phyloP scores from a whole-genome alignment of 495 filamentous ascomycete species.

The Podospora pseudocomata region DNA sequence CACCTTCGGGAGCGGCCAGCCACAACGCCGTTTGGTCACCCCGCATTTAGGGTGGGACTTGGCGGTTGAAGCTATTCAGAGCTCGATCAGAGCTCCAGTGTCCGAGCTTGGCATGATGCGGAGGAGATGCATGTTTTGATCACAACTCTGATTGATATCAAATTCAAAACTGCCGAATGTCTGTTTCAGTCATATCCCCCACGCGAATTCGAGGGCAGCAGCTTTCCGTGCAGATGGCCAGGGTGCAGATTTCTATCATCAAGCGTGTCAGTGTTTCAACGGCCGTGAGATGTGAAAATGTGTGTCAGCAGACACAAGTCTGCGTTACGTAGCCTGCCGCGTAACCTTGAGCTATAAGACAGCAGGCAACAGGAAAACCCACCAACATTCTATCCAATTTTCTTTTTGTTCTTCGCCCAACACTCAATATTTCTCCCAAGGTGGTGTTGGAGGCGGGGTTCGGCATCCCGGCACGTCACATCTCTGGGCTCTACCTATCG shows the following conservation, averaged over 20 bases:
- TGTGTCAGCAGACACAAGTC: neutral
- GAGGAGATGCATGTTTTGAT: neutral
- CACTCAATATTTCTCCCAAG: neutral
- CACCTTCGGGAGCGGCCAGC: neutral
- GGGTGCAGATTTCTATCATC: neutral
- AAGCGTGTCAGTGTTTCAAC: neutral
- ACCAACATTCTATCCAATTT: neutral
- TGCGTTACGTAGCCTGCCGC: conserved; percentile 3
- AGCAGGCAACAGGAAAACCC: neutral
- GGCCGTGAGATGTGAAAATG: neutral
- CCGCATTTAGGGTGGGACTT: neutral
- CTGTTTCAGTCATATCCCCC: neutral
- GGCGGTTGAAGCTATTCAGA: conserved; percentile 5
- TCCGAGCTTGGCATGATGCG: neutral
- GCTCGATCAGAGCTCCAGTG: neutral
- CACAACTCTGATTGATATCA: neutral
- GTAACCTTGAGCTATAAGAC: conserved; percentile 3
- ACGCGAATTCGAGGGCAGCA: neutral
- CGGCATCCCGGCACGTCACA: neutral
- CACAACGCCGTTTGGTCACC: conserved; percentile 1
- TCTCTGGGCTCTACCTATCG: neutral
- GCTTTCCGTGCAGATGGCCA: neutral
- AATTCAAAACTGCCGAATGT: neutral
- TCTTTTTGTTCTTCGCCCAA: neutral
- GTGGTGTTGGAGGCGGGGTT: neutral